phyloP scores from a whole-genome alignment of 2,329 filamentous ascomycete species.

The Botryotinia calthae region DNA sequence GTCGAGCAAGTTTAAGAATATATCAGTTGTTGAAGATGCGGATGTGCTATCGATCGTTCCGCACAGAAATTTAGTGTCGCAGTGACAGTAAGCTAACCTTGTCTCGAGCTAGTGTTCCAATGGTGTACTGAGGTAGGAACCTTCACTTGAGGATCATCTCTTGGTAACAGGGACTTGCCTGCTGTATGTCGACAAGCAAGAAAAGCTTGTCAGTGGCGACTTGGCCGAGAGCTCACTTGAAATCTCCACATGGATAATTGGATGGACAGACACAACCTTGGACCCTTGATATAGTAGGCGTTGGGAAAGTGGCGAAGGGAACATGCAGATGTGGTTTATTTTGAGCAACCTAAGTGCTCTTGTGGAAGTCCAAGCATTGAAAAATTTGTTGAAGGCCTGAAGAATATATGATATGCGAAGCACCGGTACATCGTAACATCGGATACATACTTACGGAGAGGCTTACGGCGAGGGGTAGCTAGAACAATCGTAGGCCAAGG shows the following conservation, averaged over 20 bases:
- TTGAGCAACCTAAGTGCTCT: neutral
- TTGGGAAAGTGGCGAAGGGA: neutral
- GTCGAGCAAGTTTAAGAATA: neutral
- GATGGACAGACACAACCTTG: neutral
- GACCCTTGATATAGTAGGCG: neutral
- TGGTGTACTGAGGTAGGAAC: neutral
- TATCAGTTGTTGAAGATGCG: neutral
- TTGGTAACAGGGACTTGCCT: neutral
- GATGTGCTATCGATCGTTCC: neutral
- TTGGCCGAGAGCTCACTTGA: neutral
- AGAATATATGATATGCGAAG: neutral
- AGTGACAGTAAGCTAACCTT: neutral
- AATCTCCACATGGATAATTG: neutral
- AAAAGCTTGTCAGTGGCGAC: neutral
- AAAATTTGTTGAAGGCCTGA: neutral
- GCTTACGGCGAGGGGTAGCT: neutral
- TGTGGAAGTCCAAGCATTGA: neutral
- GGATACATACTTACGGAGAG: neutral
- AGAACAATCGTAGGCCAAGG: neutral
- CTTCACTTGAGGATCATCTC: neutral
- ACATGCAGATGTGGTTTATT: neutral
- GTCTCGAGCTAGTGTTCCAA: neutral
- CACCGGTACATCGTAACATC: neutral
- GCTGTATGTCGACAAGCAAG: neutral
- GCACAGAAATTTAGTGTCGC: neutral